Base-by-base conservation (phyloP, 768 basidiomycete species). In the Daedalea quercina region DNA sequence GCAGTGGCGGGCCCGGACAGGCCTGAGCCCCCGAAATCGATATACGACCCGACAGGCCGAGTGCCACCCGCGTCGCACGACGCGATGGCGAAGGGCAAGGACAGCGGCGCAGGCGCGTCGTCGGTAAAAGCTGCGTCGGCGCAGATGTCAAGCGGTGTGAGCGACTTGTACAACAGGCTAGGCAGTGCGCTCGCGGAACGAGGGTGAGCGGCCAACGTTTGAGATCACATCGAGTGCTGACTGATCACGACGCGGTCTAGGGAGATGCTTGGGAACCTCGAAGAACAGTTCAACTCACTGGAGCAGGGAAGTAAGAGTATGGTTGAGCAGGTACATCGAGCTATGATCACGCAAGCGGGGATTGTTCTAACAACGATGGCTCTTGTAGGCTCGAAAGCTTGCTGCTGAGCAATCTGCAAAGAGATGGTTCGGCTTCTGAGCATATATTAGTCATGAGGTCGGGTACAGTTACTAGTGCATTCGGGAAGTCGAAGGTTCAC, bases 1-100 rank as follows among this genome's bases (percentile, higher is more conserved):
- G 15, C 37, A 87, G 86, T 88, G 51, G 86, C 80, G 9, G 85
- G 85, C 1, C 81, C 82, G 1, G 72, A 85, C 58, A 70, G 85
- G 53, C 84, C 83, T 7, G 64, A 78, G 20, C 79, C 74, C 28
- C 66, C 67, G 53, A n/a, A 51, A 24, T 33, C 50, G 22, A 49
- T 15, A 25, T 49, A 49, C 25, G 48, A 49, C 34, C 33, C 35
- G n/a, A 17, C n/a, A 11, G 48, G 48, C 7, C 37, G 50, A 2
- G 11, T 25, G 41, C 47, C 31, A 4, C 33, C 47, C 11, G 19
- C 47, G 19, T 41, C 48, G 12, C 9, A 22, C 22, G 26, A n/a
- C 7, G 6, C 20, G 43, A 55, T 34, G 53, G 48, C 54, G 46
- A 50, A 44, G 13, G 33, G 45, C 9, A 31, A 6, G 28, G 28